Evolutionary conservation across 2,329 filamentous ascomycete species (phyloP), one percentile per base, ranked within the genome.

Genomic region (Fusarium stilboides): DNA sequence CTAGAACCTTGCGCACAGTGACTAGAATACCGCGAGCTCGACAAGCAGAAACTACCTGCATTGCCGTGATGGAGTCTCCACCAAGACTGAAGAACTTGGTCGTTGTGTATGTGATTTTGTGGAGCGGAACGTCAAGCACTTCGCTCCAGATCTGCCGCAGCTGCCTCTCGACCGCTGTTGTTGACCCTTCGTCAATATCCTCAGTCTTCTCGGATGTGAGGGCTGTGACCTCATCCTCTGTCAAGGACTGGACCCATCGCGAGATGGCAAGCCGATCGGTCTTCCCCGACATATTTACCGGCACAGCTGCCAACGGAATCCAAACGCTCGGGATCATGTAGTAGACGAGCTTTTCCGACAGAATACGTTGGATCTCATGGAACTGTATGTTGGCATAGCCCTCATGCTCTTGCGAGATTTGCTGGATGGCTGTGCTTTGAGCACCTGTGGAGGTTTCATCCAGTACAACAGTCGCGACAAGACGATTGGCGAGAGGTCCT

Each of bases 271-370:
- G 39, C 15, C 50, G 39, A 33, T 43, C 50, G 19, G 6, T 53
- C 50, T 53, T 53, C 15, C 50, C 39, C 26, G 33, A 43, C 2
- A 5, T 43, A 33, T 37, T 53, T 12, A 3, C 33, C 34, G 39
- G 50, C 3, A 53, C 6, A 2, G 42, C 19, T 34, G 42, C 50
- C 8, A 43, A 37, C 1, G 39, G 31, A 5, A 53, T 53, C 50
- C 50, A 53, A 26, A 53, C 43, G 26, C 34, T 53, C 14, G 50
- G 50, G 8, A 53, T 26, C 50, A 53, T 53, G 5, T 53, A 53
- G 26, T 28, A 28, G 26, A 28, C 26, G 26, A 28, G 26, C 26
- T 28, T 28, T 28, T 28, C 26, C 10, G 26, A 28, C 26, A 28
- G 26, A 10, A 28, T 28, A 28, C 26, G 26, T 28, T 9, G 26